These are phyloP conservation scores for Candida adriatica DNA, from an alignment of 805 yeast genomes.

Conservation along the genomic window DNA sequence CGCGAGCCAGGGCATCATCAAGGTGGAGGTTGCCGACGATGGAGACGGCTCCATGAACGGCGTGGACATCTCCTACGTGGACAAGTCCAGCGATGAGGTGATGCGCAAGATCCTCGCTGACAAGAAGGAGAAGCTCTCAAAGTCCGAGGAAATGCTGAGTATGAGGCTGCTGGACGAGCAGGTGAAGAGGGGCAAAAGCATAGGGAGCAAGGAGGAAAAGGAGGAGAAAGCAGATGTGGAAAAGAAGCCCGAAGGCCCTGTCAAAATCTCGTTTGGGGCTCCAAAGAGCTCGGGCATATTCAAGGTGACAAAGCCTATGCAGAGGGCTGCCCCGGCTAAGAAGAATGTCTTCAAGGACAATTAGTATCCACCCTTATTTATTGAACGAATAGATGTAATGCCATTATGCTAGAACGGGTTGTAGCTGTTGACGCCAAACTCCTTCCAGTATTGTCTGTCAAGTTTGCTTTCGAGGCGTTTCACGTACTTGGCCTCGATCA, in stretches of 20 bases:
- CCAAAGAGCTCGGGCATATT: slow-evolving; percentile 14
- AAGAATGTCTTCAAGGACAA: slow-evolving; percentile 2
- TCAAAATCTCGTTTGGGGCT: slow-evolving; percentile 11
- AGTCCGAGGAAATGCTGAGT: slow-evolving; percentile 41
- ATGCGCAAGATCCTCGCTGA: slow-evolving; percentile 31
- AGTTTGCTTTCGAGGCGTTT: slow-evolving; percentile 17
- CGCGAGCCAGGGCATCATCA: slow-evolving; percentile 48
- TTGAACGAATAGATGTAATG: too few relatives aligned
- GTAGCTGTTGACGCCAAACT: slow-evolving; percentile 19
- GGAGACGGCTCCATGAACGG: slow-evolving; percentile 30
- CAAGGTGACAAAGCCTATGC: slow-evolving; percentile 15
- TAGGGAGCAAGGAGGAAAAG: slow-evolving; percentile 39
- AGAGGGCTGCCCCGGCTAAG: slow-evolving; percentile 11
- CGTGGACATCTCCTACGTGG: slow-evolving; percentile 44
- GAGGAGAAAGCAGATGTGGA: slow-evolving; percentile 26
- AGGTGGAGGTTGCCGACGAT: slow-evolving; percentile 34
- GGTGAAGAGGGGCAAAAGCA: slow-evolving; percentile 35
- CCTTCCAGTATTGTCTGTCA: slow-evolving; percentile 19
- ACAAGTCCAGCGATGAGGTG: slow-evolving; percentile 43
- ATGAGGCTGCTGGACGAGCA: slow-evolving; percentile 42
- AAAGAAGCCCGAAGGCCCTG: slow-evolving; percentile 7
- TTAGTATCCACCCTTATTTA: too few relatives aligned
- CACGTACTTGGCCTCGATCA: slow-evolving; percentile 13
- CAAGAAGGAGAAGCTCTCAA: slow-evolving; percentile 30
- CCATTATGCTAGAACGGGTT: slow-evolving; percentile 16